Percentiles rank a stretch among this genome's conserved stretches.
Conservation (phyloP, 768 basidiomycete genomes). For the Kwoniella bestiolae region DNA sequence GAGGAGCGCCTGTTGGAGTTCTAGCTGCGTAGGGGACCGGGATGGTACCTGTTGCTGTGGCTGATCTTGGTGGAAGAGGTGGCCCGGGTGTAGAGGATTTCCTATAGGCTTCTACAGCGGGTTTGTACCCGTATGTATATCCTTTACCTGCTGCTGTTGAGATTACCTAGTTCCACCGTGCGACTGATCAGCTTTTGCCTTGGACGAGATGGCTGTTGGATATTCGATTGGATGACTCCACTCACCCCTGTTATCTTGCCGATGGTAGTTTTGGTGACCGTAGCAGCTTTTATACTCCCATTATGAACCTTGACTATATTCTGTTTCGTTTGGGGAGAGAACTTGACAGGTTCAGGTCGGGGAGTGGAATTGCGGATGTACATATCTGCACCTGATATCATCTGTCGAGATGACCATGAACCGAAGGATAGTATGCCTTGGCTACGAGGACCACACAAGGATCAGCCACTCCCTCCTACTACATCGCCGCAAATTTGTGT, state of each 20-base stretch:
- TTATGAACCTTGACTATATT: conserved; percentile 68
- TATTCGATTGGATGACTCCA: no score
- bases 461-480: no score
- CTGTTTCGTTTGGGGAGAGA: conserved; percentile 67
- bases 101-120: conserved; percentile 28
- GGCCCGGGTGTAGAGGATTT: conserved; percentile 2
- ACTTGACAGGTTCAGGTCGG: conserved; percentile 63
- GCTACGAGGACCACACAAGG: no score
- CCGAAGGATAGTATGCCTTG: conserved; percentile 72
- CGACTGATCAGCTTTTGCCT: no score
- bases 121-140: conserved; percentile 31
- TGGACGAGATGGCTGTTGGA: no score
- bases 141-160: conserved; percentile 40
- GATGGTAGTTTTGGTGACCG: conserved; percentile 69
- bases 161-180: conserved; percentile 41
- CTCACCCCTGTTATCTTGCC: conserved; percentile 63
- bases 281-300: conserved; percentile 69
- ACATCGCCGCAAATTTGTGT: no score
- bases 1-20: conserved; percentile 1
- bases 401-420: conserved; percentile 67
- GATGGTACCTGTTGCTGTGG: background rate
- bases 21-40: background rate
- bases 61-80: conserved; percentile 16
- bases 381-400: conserved; percentile 67
- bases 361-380: conserved; percentile 68